Base-by-base conservation (phyloP, 2,329 filamentous ascomycete species). In the Lachnum nothofagi region DNA sequence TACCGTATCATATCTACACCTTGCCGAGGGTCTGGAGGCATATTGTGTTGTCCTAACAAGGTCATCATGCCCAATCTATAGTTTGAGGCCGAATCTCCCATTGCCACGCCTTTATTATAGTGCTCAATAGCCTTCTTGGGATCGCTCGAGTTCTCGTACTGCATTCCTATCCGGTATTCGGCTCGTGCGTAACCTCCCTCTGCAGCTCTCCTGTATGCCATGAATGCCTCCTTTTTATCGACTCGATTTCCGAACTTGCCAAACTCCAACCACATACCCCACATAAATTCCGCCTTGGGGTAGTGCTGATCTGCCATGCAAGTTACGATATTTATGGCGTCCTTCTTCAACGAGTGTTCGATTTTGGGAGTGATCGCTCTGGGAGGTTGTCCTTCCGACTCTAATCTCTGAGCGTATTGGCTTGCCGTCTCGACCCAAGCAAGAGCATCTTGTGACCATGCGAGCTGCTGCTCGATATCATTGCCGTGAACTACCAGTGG, bases 141-240 rank as follows among this genome's bases (percentile, higher is more conserved):
- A 63, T 98, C 91, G 64, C 95, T 95, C 4, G 90, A 91, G 66
- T 87, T 90, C 70, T 98, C 93, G 66, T 91, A 97, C 49, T 96
- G 86, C 91, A 97, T 98, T 54, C 93, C 93, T 71, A 98, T 95
- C 40, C 93, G 83, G 68, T 98, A 98, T 68, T 97, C 89, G 17
- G 93, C 91, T 60, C 93, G 79, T 19, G 85, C 82, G 70, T 91
- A 95, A 49, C 89, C 89, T 60, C 88, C 83, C 60, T 91, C 86
- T 24, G 89, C 86, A n/a, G 93, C 88, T 61, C 85, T 78, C 54
- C 83, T 82, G 70, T 97, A 98, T 61, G 86, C 87, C 53, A 83
- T 72, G 66, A 94, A 97, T 6, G 93, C 91, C 70, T 96, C 91
- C 63, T 91, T 91, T 72, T 95, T 95, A 73, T 98, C 93, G 52